Evolutionary conservation across 1,284 basidiomycete genomes (phyloP).

Genomic region (Volvariella surrecta): DNA sequence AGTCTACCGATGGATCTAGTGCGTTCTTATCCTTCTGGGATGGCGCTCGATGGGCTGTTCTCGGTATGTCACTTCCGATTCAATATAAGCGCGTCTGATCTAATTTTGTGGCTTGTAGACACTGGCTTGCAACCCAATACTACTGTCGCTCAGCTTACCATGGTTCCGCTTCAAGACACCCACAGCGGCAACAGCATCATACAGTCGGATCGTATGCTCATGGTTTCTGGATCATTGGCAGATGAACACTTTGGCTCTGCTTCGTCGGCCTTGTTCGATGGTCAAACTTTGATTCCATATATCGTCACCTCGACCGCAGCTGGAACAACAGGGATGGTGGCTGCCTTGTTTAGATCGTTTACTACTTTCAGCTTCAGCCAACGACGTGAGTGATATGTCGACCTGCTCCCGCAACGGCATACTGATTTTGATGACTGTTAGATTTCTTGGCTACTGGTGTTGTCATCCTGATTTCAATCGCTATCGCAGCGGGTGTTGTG

Average conservation of each 20-base stretch:
- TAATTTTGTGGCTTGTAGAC: slow-evolving; percentile 32
- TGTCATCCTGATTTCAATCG: slow-evolving; percentile 95
- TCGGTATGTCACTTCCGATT: slow-evolving; percentile 35
- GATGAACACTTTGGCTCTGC: slow-evolving; percentile 70
- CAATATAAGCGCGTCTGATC: not conserved
- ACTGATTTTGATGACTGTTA: slow-evolving; percentile 19
- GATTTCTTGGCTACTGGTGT: slow-evolving; percentile 87
- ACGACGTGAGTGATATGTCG: slow-evolving; percentile 42
- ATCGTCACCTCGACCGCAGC: slow-evolving; percentile 60
- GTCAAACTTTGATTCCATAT: slow-evolving; percentile 78
- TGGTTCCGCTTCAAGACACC: slow-evolving; percentile 80
- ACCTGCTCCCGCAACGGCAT: slow-evolving; percentile 6
- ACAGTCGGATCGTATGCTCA: slow-evolving; percentile 81
- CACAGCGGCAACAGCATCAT: slow-evolving; percentile 68
- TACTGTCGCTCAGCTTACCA: slow-evolving; percentile 75
- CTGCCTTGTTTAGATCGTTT: slow-evolving; percentile 79
- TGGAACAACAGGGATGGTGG: slow-evolving; percentile 68
- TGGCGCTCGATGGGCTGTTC: slow-evolving; percentile 61
- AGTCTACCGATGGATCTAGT: slow-evolving; percentile 49
- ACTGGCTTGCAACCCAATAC: slow-evolving; percentile 46
- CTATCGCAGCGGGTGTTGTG: slow-evolving; percentile 91
- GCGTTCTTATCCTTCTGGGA: slow-evolving; percentile 82
- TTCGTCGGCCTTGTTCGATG: slow-evolving; percentile 86
- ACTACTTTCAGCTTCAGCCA: slow-evolving; percentile 67
- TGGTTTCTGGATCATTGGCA: slow-evolving; percentile 79